A percentile compares a stretch with the other conserved stretches of the same genome.
Conservation (phyloP, 1,139 yeast genomes). For the Saccharomyces hybrid region DNA sequence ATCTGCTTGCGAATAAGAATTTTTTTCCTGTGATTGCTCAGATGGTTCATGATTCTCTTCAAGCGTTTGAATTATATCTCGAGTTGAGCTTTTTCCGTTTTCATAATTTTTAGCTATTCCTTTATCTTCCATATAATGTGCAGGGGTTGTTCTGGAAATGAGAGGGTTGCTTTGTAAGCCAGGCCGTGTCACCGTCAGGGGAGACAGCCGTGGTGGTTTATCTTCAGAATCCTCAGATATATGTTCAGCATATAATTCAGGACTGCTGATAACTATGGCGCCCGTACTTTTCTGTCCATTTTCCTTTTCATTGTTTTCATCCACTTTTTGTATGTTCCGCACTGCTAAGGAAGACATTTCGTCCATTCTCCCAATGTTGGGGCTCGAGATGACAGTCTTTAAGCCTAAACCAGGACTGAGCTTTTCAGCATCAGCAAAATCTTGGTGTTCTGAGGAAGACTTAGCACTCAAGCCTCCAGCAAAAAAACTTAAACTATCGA, state of each 20-base stretch:
- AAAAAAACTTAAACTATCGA: conserved; percentile 33
- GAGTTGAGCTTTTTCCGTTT: not conserved
- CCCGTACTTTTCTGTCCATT: not conserved
- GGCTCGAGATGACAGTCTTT: not conserved
- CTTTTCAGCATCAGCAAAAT: not conserved
- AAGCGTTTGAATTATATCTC: not conserved
- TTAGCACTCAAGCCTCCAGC: conserved; percentile 29
- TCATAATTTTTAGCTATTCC: not conserved
- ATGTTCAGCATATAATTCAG: not conserved
- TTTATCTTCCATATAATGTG: not conserved
- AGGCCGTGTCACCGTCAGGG: not conserved
- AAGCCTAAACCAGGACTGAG: not conserved
- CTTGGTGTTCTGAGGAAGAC: not conserved
- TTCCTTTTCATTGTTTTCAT: not conserved
- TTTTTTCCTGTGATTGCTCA: not conserved
- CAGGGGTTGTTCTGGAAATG: not conserved
- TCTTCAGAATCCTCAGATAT: not conserved
- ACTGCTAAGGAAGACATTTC: not conserved
- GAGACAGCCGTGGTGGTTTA: not conserved
- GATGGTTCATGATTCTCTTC: not conserved
- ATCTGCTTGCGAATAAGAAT: not conserved
- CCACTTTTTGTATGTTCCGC: not conserved
- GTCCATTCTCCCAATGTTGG: not conserved
- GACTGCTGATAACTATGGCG: not conserved
- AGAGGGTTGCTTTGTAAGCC: not conserved